Conservation (phyloP, 768 basidiomycete genomes). For the Tubosaeta sp. region DNA sequence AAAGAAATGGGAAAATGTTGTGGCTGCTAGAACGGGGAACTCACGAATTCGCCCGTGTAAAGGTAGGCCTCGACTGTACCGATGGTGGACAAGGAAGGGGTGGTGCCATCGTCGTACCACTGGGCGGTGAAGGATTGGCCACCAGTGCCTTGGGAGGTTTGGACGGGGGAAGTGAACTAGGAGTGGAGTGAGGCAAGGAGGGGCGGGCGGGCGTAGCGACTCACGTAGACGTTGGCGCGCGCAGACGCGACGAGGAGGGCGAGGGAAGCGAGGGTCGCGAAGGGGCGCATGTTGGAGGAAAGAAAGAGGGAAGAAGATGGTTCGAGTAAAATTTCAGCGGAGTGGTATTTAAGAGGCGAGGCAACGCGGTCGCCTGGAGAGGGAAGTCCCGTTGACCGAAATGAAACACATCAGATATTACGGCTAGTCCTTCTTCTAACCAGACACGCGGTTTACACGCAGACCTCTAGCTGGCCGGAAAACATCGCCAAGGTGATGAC, state of each 20-base stretch:
- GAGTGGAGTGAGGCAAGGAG: neutral
- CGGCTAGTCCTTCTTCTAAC: conserved; percentile 3
- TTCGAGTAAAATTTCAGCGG: neutral
- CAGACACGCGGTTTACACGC: conserved; percentile 16
- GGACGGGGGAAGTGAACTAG: conserved; percentile 47
- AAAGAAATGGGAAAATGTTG: neutral
- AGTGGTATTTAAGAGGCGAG: conserved; percentile 28
- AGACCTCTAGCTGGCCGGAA: no score
- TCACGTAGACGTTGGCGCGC: conserved; percentile 19
- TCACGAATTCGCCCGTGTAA: conserved; percentile 53
- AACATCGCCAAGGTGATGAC: neutral
- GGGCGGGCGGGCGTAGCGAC: neutral
- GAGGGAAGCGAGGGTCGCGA: conserved; percentile 10
- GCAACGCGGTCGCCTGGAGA: conserved; percentile 7
- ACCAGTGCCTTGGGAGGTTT: conserved; percentile 44
- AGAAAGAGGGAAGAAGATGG: neutral
- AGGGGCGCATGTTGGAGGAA: conserved; percentile 12
- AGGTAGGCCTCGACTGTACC: conserved; percentile 54
- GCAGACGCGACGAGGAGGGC: conserved; percentile 20
- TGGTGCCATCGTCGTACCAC: conserved; percentile 62
- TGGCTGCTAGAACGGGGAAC: conserved; percentile 13
- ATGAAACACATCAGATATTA: conserved; percentile 12
- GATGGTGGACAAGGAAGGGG: conserved; percentile 46
- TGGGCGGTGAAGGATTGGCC: conserved; percentile 50
- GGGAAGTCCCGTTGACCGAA: neutral